These are phyloP conservation scores for Blakeslea trispora DNA, from an alignment of 371 early-diverging fungal species.

Conservation along the genomic window DNA sequence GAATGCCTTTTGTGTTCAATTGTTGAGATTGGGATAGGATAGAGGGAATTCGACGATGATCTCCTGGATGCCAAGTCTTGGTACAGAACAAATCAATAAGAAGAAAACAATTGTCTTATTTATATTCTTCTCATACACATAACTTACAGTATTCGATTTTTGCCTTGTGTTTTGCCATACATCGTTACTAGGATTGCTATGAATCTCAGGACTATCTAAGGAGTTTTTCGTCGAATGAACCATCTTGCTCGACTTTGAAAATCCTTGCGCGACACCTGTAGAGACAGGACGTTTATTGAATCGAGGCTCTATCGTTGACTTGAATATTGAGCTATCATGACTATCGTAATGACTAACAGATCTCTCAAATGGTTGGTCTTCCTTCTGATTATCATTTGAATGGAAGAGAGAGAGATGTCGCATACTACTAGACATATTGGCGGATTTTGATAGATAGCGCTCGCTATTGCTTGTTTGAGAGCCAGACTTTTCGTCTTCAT, in stretches of 20 bases:
- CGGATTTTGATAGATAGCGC: constrained; percentile 44
- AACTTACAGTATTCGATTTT: constrained; percentile 38
- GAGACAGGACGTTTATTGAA: constrained; percentile 28
- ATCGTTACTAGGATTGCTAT: constrained; percentile 14
- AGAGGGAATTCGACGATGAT: constrained; percentile 36
- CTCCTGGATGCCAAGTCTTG: constrained; percentile 47
- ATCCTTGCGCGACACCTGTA: constrained; percentile 12
- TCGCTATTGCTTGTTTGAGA: constrained; percentile 25
- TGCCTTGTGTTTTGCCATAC: constrained; percentile 15
- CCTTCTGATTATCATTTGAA: constrained; percentile 6
- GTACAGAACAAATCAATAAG: too few relatives aligned
- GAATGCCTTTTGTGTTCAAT: constrained; percentile 34
- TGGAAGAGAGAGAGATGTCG: constrained; percentile 16
- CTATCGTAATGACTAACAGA: constrained; percentile 44
- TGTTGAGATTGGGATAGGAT: constrained; percentile 48
- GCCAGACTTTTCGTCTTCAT: constrained; percentile 22
- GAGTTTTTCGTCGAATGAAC: constrained; percentile 29
- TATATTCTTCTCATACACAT: background rate
- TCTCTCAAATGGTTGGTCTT: constrained; percentile 3
- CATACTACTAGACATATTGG: constrained; percentile 30
- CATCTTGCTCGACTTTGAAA: constrained; percentile 15
- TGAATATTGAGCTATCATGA: constrained; percentile 60
- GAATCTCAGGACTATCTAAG: constrained; percentile 36
- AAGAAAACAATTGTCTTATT: background rate
- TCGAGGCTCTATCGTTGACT: constrained; percentile 38